Conservation (phyloP, 1,284 basidiomycete species). For the Tilletia caries region DNA sequence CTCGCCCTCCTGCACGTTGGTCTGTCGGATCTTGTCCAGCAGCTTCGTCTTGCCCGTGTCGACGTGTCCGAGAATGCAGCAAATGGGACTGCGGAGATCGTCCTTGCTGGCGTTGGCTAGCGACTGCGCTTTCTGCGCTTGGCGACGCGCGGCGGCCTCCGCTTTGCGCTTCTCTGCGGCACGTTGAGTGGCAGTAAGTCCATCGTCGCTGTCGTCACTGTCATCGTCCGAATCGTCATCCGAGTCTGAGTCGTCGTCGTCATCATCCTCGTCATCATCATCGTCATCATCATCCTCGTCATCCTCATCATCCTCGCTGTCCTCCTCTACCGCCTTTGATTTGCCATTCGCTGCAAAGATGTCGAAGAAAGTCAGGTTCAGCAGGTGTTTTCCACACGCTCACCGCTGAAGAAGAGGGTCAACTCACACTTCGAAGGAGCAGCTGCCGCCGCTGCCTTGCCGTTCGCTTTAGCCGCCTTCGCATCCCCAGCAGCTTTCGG, state of each 20-base stretch:
- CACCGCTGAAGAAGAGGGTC: too few species aligned
- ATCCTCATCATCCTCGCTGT: slow-evolving; percentile 53
- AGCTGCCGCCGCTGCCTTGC: slow-evolving; percentile 26
- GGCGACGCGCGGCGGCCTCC: slow-evolving; percentile 74
- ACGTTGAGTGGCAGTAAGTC: slow-evolving; percentile 55
- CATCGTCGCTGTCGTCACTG: slow-evolving; percentile 48
- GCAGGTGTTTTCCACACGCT: too few species aligned
- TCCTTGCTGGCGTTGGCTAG: slow-evolving; percentile 83
- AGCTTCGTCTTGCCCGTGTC: slow-evolving; percentile 99
- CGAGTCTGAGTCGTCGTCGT: slow-evolving; percentile 58
- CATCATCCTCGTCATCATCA: slow-evolving; percentile 54
- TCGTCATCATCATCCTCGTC: slow-evolving; percentile 30
- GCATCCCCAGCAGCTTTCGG: slow-evolving; percentile 18
- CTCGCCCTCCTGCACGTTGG: slow-evolving; percentile 98
- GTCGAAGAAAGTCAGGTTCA: neutral
- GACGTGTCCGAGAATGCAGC: slow-evolving; percentile 98
- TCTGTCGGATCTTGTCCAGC: slow-evolving; percentile 99
- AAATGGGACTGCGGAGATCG: slow-evolving; percentile 91
- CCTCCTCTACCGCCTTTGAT: slow-evolving; percentile 16
- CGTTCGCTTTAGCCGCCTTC: slow-evolving; percentile 23
- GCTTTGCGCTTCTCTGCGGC: slow-evolving; percentile 74
- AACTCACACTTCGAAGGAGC: slow-evolving; percentile 21
- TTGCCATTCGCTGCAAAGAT: slow-evolving; percentile 18
- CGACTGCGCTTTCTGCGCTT: slow-evolving; percentile 79
- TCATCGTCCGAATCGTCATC: slow-evolving; percentile 62